These are phyloP conservation scores for Candida nanaspora DNA, from an alignment of 805 yeast genomes.

Conservation along the genomic window DNA sequence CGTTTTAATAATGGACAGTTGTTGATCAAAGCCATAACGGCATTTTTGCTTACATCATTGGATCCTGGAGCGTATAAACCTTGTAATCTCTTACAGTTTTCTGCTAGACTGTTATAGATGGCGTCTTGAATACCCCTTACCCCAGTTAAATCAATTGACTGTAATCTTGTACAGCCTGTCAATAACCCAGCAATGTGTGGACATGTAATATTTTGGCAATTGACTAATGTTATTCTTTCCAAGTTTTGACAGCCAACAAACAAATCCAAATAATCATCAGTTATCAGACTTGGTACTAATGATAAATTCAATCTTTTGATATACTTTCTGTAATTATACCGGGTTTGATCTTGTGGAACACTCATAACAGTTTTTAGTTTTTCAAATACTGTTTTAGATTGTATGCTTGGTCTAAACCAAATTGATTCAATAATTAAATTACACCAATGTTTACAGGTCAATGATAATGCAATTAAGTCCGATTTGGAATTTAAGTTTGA, in stretches of 20 bases:
- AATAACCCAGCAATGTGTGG: constrained; percentile 56
- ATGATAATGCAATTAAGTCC: constrained; percentile 53
- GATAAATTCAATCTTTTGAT: constrained; percentile 78
- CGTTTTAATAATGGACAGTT: constrained; percentile 74
- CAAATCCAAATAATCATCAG: constrained; percentile 52
- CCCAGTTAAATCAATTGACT: constrained; percentile 83
- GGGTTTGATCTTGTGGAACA: constrained; percentile 38
- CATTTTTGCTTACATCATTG: constrained; percentile 55
- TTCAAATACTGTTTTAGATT: constrained; percentile 38
- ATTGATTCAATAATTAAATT: constrained; percentile 67
- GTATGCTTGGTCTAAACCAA: constrained; percentile 83
- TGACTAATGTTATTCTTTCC: constrained; percentile 81
- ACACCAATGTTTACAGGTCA: constrained; percentile 80
- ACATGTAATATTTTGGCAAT: constrained; percentile 61
- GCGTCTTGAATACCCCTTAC: constrained; percentile 63
- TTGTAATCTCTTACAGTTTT: constrained; percentile 68
- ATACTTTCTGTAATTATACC: constrained; percentile 60
- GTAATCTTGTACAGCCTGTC: constrained; percentile 59
- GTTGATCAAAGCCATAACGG: constrained; percentile 49
- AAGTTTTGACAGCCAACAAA: constrained; percentile 67
- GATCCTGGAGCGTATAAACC: constrained; percentile 90
- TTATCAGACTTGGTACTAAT: constrained; percentile 59
- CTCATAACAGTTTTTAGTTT: constrained; percentile 52
- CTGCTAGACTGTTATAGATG: constrained; percentile 60
- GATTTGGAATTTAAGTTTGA: constrained; percentile 53